phyloP scores from a whole-genome alignment of 345 rosid genomes.

The Rhodamnia argentea region DNA sequence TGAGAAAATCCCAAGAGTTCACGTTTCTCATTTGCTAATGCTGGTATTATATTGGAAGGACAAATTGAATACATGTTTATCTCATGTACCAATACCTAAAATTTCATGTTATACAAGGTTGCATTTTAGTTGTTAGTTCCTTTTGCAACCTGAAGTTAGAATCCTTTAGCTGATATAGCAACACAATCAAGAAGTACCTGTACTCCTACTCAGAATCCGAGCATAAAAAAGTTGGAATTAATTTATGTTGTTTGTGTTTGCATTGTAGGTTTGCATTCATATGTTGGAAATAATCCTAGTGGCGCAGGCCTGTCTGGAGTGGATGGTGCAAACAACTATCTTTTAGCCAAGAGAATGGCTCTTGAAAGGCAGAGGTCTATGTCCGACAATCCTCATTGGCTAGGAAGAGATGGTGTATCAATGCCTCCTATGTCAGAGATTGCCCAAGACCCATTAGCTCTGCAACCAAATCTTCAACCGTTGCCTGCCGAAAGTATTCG shows the following conservation, averaged over 20 bases:
- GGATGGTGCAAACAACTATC: slow-evolving; percentile 56
- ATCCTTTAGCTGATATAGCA: neutral
- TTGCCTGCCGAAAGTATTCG: slow-evolving; percentile 25
- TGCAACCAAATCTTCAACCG: slow-evolving; percentile 20
- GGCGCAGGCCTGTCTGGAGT: slow-evolving; percentile 29
- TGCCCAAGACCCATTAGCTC: slow-evolving; percentile 26
- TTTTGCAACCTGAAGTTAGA: neutral
- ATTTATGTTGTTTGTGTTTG: slow-evolving; percentile 3
- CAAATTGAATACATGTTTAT: neutral
- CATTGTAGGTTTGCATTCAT: slow-evolving; percentile 58
- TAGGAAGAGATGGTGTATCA: slow-evolving; percentile 58
- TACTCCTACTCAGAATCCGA: neutral
- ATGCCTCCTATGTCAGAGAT: slow-evolving; percentile 50
- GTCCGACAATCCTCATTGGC: slow-evolving; percentile 50
- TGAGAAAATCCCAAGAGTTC: neutral
- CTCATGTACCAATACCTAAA: neutral
- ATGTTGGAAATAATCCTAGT: slow-evolving; percentile 41
- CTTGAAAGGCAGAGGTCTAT: slow-evolving; percentile 70
- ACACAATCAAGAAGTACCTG: neutral
- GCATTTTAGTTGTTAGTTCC: neutral
- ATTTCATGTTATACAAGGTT: neutral
- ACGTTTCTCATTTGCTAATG: neutral
- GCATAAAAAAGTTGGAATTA: neutral
- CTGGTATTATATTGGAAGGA: neutral
- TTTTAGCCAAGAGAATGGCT: slow-evolving; percentile 61